Evolutionary conservation across 1,139 yeast genomes (phyloP), one percentile per base, ranked within the genome.

Genomic region (Hemisphaericaspora subhashii): DNA sequence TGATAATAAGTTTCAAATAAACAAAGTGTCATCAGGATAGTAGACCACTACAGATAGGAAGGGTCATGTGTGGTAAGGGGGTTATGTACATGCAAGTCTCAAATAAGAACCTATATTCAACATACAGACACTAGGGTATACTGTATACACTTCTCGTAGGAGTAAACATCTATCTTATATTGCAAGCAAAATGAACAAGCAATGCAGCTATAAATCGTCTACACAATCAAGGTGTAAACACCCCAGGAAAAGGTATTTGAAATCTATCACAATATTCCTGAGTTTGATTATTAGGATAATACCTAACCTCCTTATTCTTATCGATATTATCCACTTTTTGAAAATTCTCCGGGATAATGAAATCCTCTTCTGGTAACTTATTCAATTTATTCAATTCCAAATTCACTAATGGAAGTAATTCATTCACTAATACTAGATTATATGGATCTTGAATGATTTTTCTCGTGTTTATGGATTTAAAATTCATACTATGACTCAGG

Each of bases 211-310:
- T 9, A 24, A 24, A n/a, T 10, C 15, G 3, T 24, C 15, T 15
- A 24, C n/a, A 24, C 27, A 15, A 15, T 20, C 23, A 20, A 7
- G 23, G 23, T n/a, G n/a, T n/a, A n/a, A n/a, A n/a, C 13, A 24
- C 10, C 13, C 12, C 11, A 16, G 32, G 32, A 8, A 17, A 4
- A 4, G 51, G 47, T n/a, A 55, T 39, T 5, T 39, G 37, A 43
- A 62, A 70, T 37, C 43, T 54, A 13, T 46, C 41, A 37, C 71
- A 58, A 39, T 61, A 70, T 5, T 52, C 57, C 3, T 34, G 22
- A 0, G 77, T 70, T 48, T 71, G 77, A 38, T 55, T 53, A 42
- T 67, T 72, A 5, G 55, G 59, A 65, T 69, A 70, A 41, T 63
- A 64, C 40, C 58, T 47, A 33, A 66, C 47, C 5, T 31, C 29